Conservation (phyloP, 257 asterid species). For the Penstemon eatonii region DNA sequence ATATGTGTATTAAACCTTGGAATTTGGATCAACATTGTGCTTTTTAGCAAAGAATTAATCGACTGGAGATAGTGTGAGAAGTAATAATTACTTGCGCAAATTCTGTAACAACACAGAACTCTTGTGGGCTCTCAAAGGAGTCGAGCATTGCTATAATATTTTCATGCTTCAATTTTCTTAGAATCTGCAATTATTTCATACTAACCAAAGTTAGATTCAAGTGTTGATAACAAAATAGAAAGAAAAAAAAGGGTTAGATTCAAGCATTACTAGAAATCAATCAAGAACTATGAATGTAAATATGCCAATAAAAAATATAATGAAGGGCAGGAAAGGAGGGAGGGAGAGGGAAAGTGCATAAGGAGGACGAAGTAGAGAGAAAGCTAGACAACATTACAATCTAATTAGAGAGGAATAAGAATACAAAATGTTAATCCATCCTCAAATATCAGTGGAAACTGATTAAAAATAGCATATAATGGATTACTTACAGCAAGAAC, state of each 20-base stretch:
- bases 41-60: conserved; percentile 11
- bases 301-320: background rate
- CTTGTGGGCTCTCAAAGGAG: conserved; percentile 94
- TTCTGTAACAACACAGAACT: conserved; percentile 96
- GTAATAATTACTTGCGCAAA: conserved; percentile 71
- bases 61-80: conserved; percentile 22
- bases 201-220: conserved; percentile 22
- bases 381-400: background rate
- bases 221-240: background rate
- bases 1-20: conserved; percentile 4
- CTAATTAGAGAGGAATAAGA: conserved; percentile 19
- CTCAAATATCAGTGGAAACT: too few relatives aligned
- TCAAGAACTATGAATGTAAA: background rate
- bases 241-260: too few relatives aligned
- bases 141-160: conserved; percentile 94
- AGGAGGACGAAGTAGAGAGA: background rate
- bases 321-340: background rate
- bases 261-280: too few relatives aligned
- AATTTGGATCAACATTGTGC: conserved; percentile 11
- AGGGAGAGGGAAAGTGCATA: background rate
- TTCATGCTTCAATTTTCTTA: conserved; percentile 91
- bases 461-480: background rate
- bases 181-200: conserved; percentile 55
- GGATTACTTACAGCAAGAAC: background rate
- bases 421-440: background rate